Evolutionary conservation across 225 moss, liverwort and hornwort species (phyloP), one percentile per base, ranked within the genome.

Genomic region (Pseudoscleropodium purum): DNA sequence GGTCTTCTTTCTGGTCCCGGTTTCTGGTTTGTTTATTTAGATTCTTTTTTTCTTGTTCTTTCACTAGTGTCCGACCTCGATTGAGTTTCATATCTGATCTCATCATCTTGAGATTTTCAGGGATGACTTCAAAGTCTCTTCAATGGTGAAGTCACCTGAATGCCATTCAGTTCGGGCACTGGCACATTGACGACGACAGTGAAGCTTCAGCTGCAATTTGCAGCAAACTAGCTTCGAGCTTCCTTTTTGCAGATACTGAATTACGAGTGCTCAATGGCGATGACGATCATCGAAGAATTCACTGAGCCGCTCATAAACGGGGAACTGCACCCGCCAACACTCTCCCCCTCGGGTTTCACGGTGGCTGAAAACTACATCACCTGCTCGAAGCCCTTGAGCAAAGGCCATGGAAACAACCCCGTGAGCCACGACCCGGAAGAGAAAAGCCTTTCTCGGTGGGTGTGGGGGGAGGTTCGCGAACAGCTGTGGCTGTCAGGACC

Each of bases 401-500:
- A 74, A n/a, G 86, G 91, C 54, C 91, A 68, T 60, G 89, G 64
- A 33, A 69, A 59, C 85, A 92, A 91, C 52, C 88, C 90, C 20
- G 82, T 59, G 81, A 88, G 92, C 82, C 89, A 85, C 63, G 90
- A 91, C 30, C 75, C 84, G 51, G 89, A 74, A 81, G 90, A 84
- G 67, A 87, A 85, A 66, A 72, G 65, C 52, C 25, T 69, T 29
- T 74, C 90, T 6, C 39, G 63, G 57, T 90, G 92, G 91, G 51
- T 91, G 79, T 89, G 80, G 89, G 76, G 82, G 52, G 94, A 94
- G 75, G n/a, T 94, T 37, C 80, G 90, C 65, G 91, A 90, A 89
- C 94, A 94, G 79, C 78, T 87, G 61, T 91, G 92, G 91, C 82
- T 94, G 20, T 60, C 94, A 31, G 91, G 85, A 11, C 90, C 92